These are phyloP conservation scores for Mycocentrospora acerina DNA, from an alignment of 2,329 filamentous ascomycete species.

Conservation along the genomic window DNA sequence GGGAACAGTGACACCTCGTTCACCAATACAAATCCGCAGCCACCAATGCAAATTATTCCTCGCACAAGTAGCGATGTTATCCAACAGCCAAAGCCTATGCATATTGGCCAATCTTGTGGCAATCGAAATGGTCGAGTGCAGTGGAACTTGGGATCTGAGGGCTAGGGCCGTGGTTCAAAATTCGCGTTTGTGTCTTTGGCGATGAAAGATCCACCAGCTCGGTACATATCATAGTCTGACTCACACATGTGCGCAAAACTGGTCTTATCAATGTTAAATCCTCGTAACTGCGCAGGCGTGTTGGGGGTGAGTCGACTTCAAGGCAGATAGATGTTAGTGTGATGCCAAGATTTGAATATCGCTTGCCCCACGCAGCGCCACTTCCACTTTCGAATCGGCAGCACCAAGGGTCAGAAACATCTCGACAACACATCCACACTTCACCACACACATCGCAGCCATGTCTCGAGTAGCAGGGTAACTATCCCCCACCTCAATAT, in stretches of 20 bases:
- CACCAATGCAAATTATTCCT: constrained; percentile 13
- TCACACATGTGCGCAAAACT: no score
- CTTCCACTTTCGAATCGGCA: constrained; percentile 18
- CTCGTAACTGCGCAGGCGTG: no score
- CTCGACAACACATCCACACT: constrained; percentile 1
- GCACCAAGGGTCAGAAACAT: constrained; percentile 5
- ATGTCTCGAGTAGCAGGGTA: constrained; percentile 45
- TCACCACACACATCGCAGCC: constrained; percentile 15
- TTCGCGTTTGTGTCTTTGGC: no score
- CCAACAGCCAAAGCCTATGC: constrained; percentile 27
- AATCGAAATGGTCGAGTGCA: constrained; percentile 27
- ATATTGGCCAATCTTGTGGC: constrained; percentile 18
- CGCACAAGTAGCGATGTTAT: constrained; percentile 33
- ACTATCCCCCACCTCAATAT: constrained; percentile 5
- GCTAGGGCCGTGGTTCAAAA: constrained; percentile 11
- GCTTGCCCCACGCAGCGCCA: constrained; percentile 19
- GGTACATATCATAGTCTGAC: no score
- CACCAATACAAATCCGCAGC: constrained; percentile 10
- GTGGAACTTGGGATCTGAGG: constrained; percentile 40
- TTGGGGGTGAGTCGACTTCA: no score
- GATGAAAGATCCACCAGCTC: no score
- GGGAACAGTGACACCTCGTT: constrained; percentile 28
- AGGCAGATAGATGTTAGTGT: no score
- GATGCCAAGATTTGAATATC: constrained; percentile 6
- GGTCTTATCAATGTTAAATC: no score